Evolutionary conservation across 75 land plant species (phyloP), one percentile per base, ranked within the genome.

Genomic region (Isoetes taiwanensis): DNA sequence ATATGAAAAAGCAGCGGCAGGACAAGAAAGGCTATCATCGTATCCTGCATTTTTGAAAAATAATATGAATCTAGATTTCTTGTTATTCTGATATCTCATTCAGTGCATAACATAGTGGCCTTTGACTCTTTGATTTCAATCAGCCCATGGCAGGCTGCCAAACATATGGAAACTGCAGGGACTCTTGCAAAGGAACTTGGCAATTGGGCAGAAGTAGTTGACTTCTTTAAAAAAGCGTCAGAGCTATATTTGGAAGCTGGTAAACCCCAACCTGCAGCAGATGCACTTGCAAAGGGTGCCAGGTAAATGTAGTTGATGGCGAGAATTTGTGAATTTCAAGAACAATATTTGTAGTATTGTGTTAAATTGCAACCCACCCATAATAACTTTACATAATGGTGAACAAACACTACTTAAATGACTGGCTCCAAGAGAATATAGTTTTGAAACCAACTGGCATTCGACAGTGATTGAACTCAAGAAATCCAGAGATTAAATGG

Each of bases 81-180:
- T 46, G 16, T 4, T 46, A 17, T 46, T n/a, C 16, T 46, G 16
- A 46, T 46, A 37, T n/a, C n/a, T n/a, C n/a, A n/a, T n/a, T n/a
- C n/a, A n/a, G n/a, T n/a, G n/a, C n/a, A n/a, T n/a, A n/a, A n/a
- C n/a, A n/a, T n/a, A n/a, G n/a, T n/a, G n/a, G n/a, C n/a, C n/a
- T n/a, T n/a, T n/a, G n/a, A n/a, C n/a, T n/a, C n/a, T n/a, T n/a
- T n/a, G n/a, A n/a, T n/a, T n/a, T n/a, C n/a, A 46, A 3, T 30
- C 30, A 91, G 95, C 30, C 95, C 85, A 16, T 93, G 98, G 98
- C 82, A 82, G 70, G 98, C 98, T 59, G 98, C 85, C 16, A 93
- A 93, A 64, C 90, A 84, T 62, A 72, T 87, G 89, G 98, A 93
- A 56, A 66, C 85, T 35, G 95, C 90, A 53, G 98, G 79, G 54